Evolutionary conservation across 306 rosid species (phyloP), one percentile per base, ranked within the genome.

Genomic region (Cicer cuneatum): DNA sequence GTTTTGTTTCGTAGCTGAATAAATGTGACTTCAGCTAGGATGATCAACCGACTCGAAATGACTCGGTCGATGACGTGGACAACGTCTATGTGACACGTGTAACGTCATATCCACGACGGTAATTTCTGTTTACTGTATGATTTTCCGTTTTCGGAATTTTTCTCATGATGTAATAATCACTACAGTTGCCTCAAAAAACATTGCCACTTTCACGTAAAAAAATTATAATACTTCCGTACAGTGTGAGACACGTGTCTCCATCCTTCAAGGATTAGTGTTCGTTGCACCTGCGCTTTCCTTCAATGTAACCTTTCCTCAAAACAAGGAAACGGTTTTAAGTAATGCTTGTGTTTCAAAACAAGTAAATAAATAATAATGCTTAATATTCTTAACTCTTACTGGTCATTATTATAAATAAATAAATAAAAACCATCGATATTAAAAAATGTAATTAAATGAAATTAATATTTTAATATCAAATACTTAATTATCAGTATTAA

Each of bases 11-110:
- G 63, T 38, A 40, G 81, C 71, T 74, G 45, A 73, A 74, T 15
- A 16, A 16, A 1, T 59, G 51, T 18, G 57, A 64, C 61, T 40
- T 66, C 42, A 73, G 78, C 78, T 81, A 51, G 66, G 68, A 19
- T 41, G 39, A 56, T 75, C 61, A 66, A 84, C 87, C 87, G 87
- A 80, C 85, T 81, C 71, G 56, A 16, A 68, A 69, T 80, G 68
- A 62, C 70, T 14, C 66, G 48, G 2, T 19, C 18, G 49, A 6
- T 80, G 80, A 80, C 75, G 83, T 80, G 87, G 83, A 60, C 0
- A 1, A 9, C 6, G 2, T 0, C 0, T 47, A 5, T 0, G n/a
- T 0, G 78, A 78, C 87, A 77, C 80, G 83, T 75, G 76, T 67
- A 14, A 6, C 5, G 37, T 48, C 29, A 18, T 37, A 59, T 60